Conservation (phyloP, 345 rosid genomes). For the Lepidium aucheri region DNA sequence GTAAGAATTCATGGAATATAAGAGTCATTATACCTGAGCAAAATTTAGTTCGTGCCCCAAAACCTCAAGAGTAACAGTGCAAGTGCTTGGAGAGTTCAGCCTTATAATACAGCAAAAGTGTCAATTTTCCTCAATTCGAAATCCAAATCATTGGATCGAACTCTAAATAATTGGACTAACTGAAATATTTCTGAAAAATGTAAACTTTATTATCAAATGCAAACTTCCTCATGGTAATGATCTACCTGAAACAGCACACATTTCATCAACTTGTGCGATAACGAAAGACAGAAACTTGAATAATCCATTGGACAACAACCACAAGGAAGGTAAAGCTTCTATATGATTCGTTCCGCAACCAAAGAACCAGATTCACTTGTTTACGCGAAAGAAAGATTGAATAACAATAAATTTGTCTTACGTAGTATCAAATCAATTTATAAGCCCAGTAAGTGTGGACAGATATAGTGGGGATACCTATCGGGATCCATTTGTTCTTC, state of each 20-base stretch:
- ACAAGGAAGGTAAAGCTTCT: neutral
- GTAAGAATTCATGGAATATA: neutral
- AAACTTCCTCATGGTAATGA: constrained; percentile 4
- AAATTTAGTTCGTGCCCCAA: constrained; percentile 70
- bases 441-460: neutral
- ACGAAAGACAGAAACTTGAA: neutral
- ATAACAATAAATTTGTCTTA: neutral
- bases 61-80: constrained; percentile 53
- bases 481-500: constrained; percentile 29
- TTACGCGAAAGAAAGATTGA: neutral
- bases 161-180: neutral
- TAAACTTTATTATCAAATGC: neutral
- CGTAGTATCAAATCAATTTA: neutral
- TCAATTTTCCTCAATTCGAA: neutral
- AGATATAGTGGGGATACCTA: constrained; percentile 8
- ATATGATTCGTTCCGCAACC: neutral
- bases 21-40: constrained; percentile 49
- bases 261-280: neutral
- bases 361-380: neutral
- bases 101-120: constrained; percentile 23
- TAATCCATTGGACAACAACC: neutral
- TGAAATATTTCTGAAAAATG: neutral
- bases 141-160: neutral
- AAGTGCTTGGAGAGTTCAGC: constrained; percentile 79
- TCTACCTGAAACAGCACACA: constrained; percentile 10